Evolutionary conservation across 164 flowering plant genomes (phyloP).

Genomic region (Tinospora cordifolia): DNA sequence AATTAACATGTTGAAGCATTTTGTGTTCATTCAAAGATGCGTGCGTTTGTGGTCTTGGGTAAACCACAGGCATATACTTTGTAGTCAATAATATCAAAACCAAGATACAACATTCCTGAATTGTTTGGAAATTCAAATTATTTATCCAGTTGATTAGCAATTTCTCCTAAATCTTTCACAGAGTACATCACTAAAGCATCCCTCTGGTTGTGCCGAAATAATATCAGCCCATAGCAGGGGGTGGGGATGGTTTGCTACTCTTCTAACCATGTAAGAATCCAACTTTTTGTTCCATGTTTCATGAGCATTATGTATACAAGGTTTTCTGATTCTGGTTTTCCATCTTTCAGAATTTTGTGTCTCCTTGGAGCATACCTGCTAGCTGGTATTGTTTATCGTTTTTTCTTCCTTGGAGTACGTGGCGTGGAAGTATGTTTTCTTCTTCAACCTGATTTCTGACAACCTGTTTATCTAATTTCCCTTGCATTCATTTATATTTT

Average conservation of each 20-base stretch:
- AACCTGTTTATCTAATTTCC: neutral
- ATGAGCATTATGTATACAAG: neutral
- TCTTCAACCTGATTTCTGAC: neutral
- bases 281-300: constrained; percentile 3
- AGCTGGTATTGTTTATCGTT: constrained; percentile 64
- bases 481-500: neutral
- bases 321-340: constrained; percentile 4
- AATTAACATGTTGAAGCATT: neutral
- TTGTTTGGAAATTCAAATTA: neutral
- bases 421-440: constrained; percentile 66
- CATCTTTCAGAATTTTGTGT: constrained; percentile 50
- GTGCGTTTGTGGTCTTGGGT: neutral
- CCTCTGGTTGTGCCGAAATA: constrained; percentile 76
- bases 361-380: constrained; percentile 66
- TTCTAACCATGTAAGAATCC: constrained; percentile 47
- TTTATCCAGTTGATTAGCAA: neutral
- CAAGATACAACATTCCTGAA: neutral
- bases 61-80: neutral
- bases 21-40: neutral
- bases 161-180: constrained; percentile 23
- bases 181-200: constrained; percentile 69
- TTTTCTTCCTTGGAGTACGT: constrained; percentile 58
- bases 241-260: constrained; percentile 78
- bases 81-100: neutral
- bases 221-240: constrained; percentile 47